A percentile compares a stretch with the other conserved stretches of the same genome.
phyloP scores from a whole-genome alignment of 148 eudicot genomes.

The Fallopia convolvulus region DNA sequence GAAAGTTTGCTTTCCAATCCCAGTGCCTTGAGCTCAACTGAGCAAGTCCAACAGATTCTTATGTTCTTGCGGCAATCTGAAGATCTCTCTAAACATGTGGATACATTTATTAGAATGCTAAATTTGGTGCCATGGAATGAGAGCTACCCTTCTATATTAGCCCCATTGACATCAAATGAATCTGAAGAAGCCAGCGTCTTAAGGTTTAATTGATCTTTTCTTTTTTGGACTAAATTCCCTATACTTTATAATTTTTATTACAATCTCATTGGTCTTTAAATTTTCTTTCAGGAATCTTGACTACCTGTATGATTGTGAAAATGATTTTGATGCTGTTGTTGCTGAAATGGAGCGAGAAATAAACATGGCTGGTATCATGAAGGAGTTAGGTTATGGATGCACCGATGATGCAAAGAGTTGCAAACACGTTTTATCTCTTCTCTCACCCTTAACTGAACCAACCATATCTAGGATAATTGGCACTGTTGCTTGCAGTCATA shows the following conservation, averaged over 20 bases:
- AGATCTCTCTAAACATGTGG: slow-evolving; percentile 71
- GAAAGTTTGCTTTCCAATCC: slow-evolving; percentile 50
- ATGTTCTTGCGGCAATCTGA: slow-evolving; percentile 77
- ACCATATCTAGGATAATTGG: slow-evolving; percentile 73
- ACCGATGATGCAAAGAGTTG: slow-evolving; percentile 63
- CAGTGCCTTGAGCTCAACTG: slow-evolving; percentile 35
- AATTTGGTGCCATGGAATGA: slow-evolving; percentile 49
- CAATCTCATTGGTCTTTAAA: slow-evolving; percentile 1
- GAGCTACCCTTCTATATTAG: slow-evolving; percentile 40
- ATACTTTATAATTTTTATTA: neutral
- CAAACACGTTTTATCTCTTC: slow-evolving; percentile 69
- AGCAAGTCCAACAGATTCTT: slow-evolving; percentile 62
- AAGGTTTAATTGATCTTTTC: slow-evolving; percentile 33
- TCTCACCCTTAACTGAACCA: slow-evolving; percentile 61
- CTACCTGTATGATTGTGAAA: slow-evolving; percentile 43
- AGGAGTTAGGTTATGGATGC: slow-evolving; percentile 90
- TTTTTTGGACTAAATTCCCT: neutral
- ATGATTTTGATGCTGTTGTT: slow-evolving; percentile 67
- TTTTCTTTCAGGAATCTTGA: slow-evolving; percentile 49
- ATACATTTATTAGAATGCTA: slow-evolving; percentile 70
- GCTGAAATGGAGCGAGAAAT: slow-evolving; percentile 92
- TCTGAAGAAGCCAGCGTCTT: slow-evolving; percentile 37
- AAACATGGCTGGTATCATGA: slow-evolving; percentile 76
- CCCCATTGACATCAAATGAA: slow-evolving; percentile 59
- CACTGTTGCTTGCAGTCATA: slow-evolving; percentile 53